Conservation (phyloP, 2,329 filamentous ascomycete genomes). For the Byssoonygena ceratinophila region DNA sequence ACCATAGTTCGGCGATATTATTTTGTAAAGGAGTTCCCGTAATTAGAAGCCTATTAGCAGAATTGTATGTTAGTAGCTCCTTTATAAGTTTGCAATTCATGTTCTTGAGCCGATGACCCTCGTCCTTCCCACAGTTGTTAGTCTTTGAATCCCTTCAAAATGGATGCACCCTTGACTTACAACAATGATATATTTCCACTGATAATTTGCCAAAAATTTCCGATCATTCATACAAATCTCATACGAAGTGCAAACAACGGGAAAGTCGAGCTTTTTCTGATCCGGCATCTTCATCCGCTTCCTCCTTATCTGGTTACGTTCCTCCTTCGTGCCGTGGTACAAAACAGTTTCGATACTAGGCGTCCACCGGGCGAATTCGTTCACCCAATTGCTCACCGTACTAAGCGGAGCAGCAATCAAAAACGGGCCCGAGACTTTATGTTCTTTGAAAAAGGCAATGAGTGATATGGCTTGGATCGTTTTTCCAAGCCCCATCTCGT, state of each 20-base stretch:
- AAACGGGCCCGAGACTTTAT: conserved; percentile 79
- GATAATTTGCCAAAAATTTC: conserved; percentile 66
- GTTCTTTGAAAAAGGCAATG: conserved; percentile 76
- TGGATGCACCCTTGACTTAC: conserved; percentile 36
- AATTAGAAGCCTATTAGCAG: conserved; percentile 80
- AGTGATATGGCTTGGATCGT: conserved; percentile 84
- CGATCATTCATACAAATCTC: conserved; percentile 92
- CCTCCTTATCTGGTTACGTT: conserved; percentile 64
- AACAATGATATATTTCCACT: conserved; percentile 97
- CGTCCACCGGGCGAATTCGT: conserved; percentile 85
- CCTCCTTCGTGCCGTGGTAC: conserved; percentile 74
- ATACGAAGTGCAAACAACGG: conserved; percentile 87
- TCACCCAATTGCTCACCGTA: conserved; percentile 90
- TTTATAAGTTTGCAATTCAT: conserved; percentile 85
- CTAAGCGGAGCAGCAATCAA: conserved; percentile 82
- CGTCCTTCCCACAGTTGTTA: conserved; percentile 49
- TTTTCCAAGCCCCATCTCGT: conserved; percentile 92
- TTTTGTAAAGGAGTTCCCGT: conserved; percentile 94
- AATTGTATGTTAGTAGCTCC: conserved; percentile 77
- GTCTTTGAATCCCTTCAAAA: conserved; percentile 19
- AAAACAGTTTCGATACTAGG: conserved; percentile 78
- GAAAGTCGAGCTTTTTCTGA: conserved; percentile 62
- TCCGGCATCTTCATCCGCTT: conserved; percentile 57
- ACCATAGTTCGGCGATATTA: conserved; percentile 91
- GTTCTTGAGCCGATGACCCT: conserved; percentile 95